phyloP scores from a whole-genome alignment of 108 stramenopile genomes.

The Licmophora abbreviata region DNA sequence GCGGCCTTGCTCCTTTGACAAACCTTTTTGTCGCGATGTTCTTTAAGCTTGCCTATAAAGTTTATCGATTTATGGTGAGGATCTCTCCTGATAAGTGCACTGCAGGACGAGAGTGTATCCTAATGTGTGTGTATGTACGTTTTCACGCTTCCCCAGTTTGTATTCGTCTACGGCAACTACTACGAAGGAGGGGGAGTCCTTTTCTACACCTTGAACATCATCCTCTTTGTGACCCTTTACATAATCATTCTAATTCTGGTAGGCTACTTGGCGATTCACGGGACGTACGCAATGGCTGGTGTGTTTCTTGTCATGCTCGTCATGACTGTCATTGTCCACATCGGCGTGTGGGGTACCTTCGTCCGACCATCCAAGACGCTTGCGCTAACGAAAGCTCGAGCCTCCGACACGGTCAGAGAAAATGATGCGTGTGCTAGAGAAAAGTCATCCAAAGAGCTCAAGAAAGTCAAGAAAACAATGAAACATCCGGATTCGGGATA shows the following conservation, averaged over 20 bases:
- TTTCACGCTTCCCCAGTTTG: slow-evolving; percentile 2
- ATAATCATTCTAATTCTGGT: slow-evolving; percentile 25
- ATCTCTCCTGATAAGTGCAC: not conserved
- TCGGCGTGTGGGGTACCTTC: slow-evolving; percentile 2
- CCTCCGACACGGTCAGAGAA: slow-evolving; percentile 7
- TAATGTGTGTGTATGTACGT: not conserved
- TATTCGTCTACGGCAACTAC: slow-evolving; percentile 36
- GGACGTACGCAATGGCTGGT: not conserved
- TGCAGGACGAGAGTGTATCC: not conserved
- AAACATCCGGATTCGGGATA: slow-evolving; percentile 1
- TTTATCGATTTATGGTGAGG: not conserved
- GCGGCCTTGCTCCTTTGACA: slow-evolving; percentile 26
- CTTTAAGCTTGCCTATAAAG: slow-evolving; percentile 1
- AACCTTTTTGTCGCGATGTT: slow-evolving; percentile 46
- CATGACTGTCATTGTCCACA: slow-evolving; percentile 5
- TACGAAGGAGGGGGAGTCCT: slow-evolving; percentile 48
- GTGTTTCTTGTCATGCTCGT: slow-evolving; percentile 9
- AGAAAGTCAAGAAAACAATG: not conserved
- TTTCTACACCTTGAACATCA: slow-evolving; percentile 40
- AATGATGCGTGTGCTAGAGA: not conserved
- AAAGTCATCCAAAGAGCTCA: not conserved
- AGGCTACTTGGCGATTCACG: not conserved
- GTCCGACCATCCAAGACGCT: slow-evolving; percentile 5
- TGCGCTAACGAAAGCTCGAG: slow-evolving; percentile 10
- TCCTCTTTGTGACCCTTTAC: slow-evolving; percentile 33